phyloP scores from a whole-genome alignment of 345 rosid genomes.

The Camelina hispida region DNA sequence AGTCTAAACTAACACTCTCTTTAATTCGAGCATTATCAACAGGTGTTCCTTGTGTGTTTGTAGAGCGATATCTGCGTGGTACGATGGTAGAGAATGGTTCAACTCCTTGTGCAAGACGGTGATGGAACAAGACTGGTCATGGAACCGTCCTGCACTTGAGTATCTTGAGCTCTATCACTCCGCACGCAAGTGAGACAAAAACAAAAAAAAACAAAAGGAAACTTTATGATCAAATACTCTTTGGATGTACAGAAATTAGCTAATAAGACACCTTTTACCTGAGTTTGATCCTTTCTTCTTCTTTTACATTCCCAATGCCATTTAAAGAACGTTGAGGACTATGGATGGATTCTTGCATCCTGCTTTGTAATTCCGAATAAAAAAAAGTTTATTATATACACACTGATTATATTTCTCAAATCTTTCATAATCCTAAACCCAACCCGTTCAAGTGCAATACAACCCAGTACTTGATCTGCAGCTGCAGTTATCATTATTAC shows the following conservation, averaged over 20 bases:
- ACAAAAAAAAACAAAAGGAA: not conserved
- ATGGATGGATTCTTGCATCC: constrained; percentile 13
- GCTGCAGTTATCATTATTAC: constrained; percentile 33
- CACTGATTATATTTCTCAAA: not conserved
- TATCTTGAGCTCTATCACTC: constrained; percentile 94
- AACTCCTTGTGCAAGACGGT: constrained; percentile 70
- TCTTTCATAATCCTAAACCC: not conserved
- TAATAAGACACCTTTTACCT: not conserved
- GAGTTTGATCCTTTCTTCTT: constrained; percentile 35
- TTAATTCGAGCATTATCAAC: not conserved
- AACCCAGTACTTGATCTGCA: constrained; percentile 21
- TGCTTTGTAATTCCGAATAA: constrained; percentile 32
- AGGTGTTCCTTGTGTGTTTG: not conserved
- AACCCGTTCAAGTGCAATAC: constrained; percentile 8
- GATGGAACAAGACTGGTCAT: constrained; percentile 99
- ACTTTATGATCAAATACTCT: not conserved
- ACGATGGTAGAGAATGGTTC: constrained; percentile 79
- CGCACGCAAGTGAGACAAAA: constrained; percentile 61
- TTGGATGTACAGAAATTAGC: constrained; percentile 34
- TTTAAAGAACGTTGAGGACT: constrained; percentile 10
- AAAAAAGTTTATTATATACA: constrained; percentile 14
- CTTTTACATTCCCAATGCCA: constrained; percentile 4
- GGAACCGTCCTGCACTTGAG: constrained; percentile 97
- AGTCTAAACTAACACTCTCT: constrained; percentile 6
- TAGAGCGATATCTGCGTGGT: constrained; percentile 90